phyloP scores from a whole-genome alignment of 805 yeast genomes.

The Metschnikowia similis region DNA sequence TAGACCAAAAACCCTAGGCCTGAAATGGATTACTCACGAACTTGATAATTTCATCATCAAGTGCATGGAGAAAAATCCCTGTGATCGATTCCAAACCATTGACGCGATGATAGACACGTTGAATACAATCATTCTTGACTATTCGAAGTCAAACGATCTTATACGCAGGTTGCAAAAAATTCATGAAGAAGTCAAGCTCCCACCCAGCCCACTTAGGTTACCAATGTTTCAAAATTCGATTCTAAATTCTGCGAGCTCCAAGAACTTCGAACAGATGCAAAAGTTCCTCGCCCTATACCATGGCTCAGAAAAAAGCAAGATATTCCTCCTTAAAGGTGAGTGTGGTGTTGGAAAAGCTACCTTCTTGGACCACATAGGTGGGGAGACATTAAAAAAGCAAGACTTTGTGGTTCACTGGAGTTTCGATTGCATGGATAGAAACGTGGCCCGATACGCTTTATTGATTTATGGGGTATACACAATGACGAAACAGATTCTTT shows the following conservation, averaged over 20 bases:
- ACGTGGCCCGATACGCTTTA: slow-evolving; percentile 33
- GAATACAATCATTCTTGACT: slow-evolving; percentile 17
- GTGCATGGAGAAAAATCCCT: slow-evolving; percentile 38
- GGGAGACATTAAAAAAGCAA: slow-evolving; percentile 28
- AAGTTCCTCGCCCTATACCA: slow-evolving; percentile 4
- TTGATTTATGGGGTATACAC: slow-evolving; percentile 36
- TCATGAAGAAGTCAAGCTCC: not conserved
- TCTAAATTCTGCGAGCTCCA: not conserved
- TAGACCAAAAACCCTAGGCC: slow-evolving; percentile 32
- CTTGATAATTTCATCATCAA: slow-evolving; percentile 40
- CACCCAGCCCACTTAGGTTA: not conserved
- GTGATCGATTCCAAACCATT: slow-evolving; percentile 35
- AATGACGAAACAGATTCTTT: slow-evolving; percentile 38
- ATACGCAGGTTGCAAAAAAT: not conserved
- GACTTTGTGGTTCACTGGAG: slow-evolving; percentile 30
- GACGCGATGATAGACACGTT: slow-evolving; percentile 35
- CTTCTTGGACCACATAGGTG: slow-evolving; percentile 35
- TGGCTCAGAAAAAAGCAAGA: slow-evolving; percentile 15
- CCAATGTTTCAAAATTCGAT: slow-evolving; percentile 12
- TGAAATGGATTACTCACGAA: slow-evolving; percentile 23
- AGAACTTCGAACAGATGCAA: not conserved
- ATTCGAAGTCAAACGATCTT: slow-evolving; percentile 7
- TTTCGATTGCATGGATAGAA: slow-evolving; percentile 22
- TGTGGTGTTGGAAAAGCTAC: slow-evolving; percentile 46
- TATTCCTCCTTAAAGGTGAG: slow-evolving; percentile 35